Conservation (phyloP, 768 basidiomycete genomes). For the Russula virescens region DNA sequence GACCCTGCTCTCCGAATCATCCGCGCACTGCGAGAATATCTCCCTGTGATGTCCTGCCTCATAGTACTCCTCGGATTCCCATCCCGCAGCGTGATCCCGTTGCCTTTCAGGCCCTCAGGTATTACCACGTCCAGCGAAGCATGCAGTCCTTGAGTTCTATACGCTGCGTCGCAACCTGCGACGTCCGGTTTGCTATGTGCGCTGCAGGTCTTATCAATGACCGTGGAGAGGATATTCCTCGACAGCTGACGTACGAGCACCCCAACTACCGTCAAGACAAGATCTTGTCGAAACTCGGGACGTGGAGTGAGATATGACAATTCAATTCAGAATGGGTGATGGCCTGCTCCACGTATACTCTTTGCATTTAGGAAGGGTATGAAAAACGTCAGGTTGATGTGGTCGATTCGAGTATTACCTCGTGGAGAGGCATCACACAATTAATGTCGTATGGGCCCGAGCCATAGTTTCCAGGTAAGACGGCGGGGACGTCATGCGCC, state of each 20-base stretch:
- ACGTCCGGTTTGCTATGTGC: constrained; percentile 34
- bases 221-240: constrained; percentile 32
- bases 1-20: too few relatives aligned
- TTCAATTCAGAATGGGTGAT: constrained; percentile 28
- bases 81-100: constrained; percentile 18
- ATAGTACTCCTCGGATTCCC: too few relatives aligned
- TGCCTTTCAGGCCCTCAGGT: constrained; percentile 1
- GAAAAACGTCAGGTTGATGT: constrained; percentile 38
- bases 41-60: too few relatives aligned
- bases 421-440: constrained; percentile 34
- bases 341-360: constrained; percentile 29
- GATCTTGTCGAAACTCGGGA: constrained; percentile 23
- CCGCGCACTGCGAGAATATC: too few relatives aligned
- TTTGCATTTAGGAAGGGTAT: constrained; percentile 34
- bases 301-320: constrained; percentile 33
- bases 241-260: constrained; percentile 23
- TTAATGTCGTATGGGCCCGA: constrained; percentile 37
- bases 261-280: constrained; percentile 29
- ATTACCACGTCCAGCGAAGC: constrained; percentile 38
- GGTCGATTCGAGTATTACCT: constrained; percentile 32
- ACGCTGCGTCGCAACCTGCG: constrained; percentile 36
- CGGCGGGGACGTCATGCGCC: not conserved
- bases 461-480: constrained; percentile 24
- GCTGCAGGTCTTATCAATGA: constrained; percentile 37
- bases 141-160: constrained; percentile 47